Evolutionary conservation across 2,329 filamentous ascomycete species (phyloP), one percentile per base, ranked within the genome.

Genomic region (Triangularia setosa): DNA sequence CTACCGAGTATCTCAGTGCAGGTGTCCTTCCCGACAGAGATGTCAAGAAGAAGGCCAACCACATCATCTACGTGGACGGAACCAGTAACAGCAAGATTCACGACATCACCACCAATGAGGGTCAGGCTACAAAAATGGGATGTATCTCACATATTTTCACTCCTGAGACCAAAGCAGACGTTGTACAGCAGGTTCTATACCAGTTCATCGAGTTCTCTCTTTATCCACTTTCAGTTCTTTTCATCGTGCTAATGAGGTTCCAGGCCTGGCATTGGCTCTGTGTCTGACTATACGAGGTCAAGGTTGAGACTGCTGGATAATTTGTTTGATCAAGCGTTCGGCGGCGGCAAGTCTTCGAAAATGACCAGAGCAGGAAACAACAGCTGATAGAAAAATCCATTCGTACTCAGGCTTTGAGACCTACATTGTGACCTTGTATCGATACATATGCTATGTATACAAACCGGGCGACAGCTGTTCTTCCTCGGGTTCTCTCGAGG

Each of bases 401-500:
- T 33, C 23, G 3, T 16, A 24, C 8, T 5, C 12, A 58, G 56
- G 33, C 33, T 25, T 58, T 23, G 61, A 9, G 12, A 48, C 27
- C 24, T 21, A 52, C 6, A 23, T 62, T 5, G 23, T 44, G 18
- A 33, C 54, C 16, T 16, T 59, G 16, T 63, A 63, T 28, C 27
- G 40, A n/a, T 63, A 40, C 56, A 27, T 63, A 1, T 58, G 28
- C 21, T 8, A 18, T 1, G 44, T 21, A 24, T 63, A 58, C 35
- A 33, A 33, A 18, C 61, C 55, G 12, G 55, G 55, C 2, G 61
- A 63, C 55, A 27, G n/a, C 6, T 63, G 4, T 63, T 48, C 35
- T 53, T 63, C n/a, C 48, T 63, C 18, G 61, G 61, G 4, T 59
- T 63, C 14, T 63, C 61, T 9, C 54, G 61, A 9, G 56, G 61